phyloP scores from a whole-genome alignment of 2,329 filamentous ascomycete species.

The Blastomyces emzantsi region DNA sequence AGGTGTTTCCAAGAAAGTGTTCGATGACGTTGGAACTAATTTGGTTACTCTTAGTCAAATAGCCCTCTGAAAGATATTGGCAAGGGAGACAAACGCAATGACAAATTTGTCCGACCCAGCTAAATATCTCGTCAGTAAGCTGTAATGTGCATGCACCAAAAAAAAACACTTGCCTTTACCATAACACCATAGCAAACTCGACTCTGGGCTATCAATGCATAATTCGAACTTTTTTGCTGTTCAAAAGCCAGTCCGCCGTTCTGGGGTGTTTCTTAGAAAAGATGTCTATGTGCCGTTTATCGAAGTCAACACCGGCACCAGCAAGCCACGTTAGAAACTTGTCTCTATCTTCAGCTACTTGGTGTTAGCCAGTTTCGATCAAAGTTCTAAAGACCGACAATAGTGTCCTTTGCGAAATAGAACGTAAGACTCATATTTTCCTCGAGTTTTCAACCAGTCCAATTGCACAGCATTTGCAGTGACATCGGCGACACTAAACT shows the following conservation, averaged over 20 bases:
- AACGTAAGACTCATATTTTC: background rate
- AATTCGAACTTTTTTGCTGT: background rate
- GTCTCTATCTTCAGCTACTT: background rate
- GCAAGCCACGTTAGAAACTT: background rate
- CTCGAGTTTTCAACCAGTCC: background rate
- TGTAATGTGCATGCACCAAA: background rate
- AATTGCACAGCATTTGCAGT: background rate
- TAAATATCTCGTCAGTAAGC: background rate
- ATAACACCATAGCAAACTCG: constrained; percentile 7
- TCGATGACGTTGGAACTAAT: constrained; percentile 9
- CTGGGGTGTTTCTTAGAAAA: constrained; percentile 5
- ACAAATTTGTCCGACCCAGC: constrained; percentile 6
- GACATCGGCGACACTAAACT: background rate
- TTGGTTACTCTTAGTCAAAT: background rate
- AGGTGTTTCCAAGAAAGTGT: background rate
- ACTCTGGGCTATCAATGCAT: background rate
- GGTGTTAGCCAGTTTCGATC: background rate
- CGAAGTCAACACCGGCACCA: constrained; percentile 2
- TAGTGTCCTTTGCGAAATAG: background rate
- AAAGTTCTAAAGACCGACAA: background rate
- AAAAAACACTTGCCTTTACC: constrained; percentile 2
- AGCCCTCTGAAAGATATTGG: background rate
- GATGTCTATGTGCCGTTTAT: constrained; percentile 4
- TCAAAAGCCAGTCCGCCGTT: constrained; percentile 2
- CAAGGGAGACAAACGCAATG: constrained; percentile 6